Conservation (phyloP, 352 stramenopile genomes). For the Thalassiosira pacifica region DNA sequence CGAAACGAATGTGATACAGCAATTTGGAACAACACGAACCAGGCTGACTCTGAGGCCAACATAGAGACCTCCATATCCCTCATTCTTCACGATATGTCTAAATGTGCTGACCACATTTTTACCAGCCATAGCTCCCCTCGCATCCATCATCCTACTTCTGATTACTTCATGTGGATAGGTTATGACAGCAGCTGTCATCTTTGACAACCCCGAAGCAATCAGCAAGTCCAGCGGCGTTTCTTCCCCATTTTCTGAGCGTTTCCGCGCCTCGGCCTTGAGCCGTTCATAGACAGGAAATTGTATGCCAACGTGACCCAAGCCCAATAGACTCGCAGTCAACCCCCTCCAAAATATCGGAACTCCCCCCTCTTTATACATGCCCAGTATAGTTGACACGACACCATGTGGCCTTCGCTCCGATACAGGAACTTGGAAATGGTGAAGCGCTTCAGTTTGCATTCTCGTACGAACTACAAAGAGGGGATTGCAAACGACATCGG, state of each 20-base stretch:
- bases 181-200: conserved; percentile 80
- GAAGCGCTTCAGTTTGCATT: conserved; percentile 85
- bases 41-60: conserved; percentile 79
- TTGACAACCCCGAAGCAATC: conserved; percentile 77
- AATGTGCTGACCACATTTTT: conserved; percentile 62
- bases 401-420: conserved; percentile 44
- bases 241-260: conserved; percentile 42
- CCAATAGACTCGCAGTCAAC: conserved; percentile 82
- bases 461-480: conserved; percentile 85
- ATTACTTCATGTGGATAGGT: conserved; percentile 88
- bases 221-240: conserved; percentile 81
- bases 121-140: conserved; percentile 43
- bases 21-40: conserved; percentile 86
- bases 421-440: conserved; percentile 66
- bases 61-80: conserved; percentile 82
- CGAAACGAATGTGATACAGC: conserved; percentile 86
- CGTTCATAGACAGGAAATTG: conserved; percentile 87
- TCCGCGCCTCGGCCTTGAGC: conserved; percentile 73
- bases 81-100: conserved; percentile 68
- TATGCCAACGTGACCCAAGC: conserved; percentile 84
- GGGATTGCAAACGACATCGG: conserved; percentile 86
- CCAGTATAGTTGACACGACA: conserved; percentile 68
- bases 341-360: conserved; percentile 84
- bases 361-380: conserved; percentile 69
- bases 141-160: conserved; percentile 85